These are phyloP conservation scores for Melampsora americana DNA, from an alignment of 1,284 basidiomycete genomes.

Conservation along the genomic window DNA sequence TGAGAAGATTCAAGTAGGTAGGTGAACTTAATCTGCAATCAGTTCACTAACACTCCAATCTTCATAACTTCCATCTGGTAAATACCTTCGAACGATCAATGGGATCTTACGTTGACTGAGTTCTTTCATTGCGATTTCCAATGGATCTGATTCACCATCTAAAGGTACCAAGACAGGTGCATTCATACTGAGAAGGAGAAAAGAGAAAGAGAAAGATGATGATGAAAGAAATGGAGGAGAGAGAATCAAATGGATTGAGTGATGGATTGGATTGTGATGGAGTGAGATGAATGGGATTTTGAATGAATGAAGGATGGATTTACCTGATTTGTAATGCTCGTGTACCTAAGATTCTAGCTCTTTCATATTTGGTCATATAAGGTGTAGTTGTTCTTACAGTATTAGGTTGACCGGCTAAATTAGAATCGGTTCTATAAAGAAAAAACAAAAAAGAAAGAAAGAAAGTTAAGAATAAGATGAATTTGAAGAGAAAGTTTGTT, in stretches of 20 bases:
- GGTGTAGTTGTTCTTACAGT: conserved; percentile 91
- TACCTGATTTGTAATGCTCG: conserved; percentile 98
- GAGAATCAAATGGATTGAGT: too few species aligned
- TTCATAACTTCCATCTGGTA: conserved; percentile 93
- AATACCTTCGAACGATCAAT: conserved; percentile 84
- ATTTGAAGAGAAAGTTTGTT: too few species aligned
- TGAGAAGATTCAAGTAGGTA: too few species aligned
- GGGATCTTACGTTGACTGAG: conserved; percentile 93
- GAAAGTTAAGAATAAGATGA: neutral
- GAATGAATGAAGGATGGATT: conserved; percentile 49
- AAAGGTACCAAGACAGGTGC: conserved; percentile 89
- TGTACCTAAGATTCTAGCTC: conserved; percentile 95
- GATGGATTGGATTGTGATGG: too few species aligned
- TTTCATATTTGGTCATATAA: conserved; percentile 98
- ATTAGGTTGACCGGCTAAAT: conserved; percentile 61
- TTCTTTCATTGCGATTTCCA: conserved; percentile 95
- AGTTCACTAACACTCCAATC: conserved; percentile 97
- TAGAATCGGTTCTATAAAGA: neutral
- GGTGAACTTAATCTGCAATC: conserved; percentile 50
- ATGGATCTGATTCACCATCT: conserved; percentile 89
- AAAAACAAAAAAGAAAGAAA: neutral
- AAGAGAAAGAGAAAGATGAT: neutral
- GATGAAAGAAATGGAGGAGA: too few species aligned
- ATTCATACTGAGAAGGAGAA: conserved; percentile 72
- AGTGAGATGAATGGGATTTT: too few species aligned